A percentile compares a stretch with the other conserved stretches of the same genome.
phyloP scores from a whole-genome alignment of 2,329 filamentous ascomycete genomes.

The Xylariales sp. region DNA sequence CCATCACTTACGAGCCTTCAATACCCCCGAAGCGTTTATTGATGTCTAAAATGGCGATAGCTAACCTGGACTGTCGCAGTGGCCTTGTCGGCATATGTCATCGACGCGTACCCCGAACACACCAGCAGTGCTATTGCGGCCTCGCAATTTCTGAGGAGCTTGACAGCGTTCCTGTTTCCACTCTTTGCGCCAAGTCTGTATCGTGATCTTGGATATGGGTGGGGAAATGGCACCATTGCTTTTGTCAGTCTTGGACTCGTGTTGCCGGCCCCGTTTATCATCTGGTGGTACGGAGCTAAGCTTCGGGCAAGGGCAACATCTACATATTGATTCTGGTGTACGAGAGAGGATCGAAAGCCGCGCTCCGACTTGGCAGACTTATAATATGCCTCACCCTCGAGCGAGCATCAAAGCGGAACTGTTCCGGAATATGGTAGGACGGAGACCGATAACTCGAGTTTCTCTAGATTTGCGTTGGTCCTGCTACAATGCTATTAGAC shows the following conservation, averaged over 20 bases:
- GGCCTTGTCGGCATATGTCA: slow-evolving; percentile 54
- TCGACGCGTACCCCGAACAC: slow-evolving; percentile 60
- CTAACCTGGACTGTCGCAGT: slow-evolving; percentile 31
- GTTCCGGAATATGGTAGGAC: background rate
- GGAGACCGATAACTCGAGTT: background rate
- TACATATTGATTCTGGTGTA: slow-evolving; percentile 29
- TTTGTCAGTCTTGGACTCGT: slow-evolving; percentile 55
- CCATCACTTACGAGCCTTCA: background rate
- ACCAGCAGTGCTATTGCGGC: slow-evolving; percentile 61
- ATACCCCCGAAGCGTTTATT: background rate
- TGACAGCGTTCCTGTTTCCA: slow-evolving; percentile 62
- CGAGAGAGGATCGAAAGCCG: background rate
- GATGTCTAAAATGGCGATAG: background rate
- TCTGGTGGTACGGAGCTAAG: slow-evolving; percentile 58
- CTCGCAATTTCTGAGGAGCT: slow-evolving; percentile 56
- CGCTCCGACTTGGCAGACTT: background rate
- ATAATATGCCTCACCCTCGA: background rate
- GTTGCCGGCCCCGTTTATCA: slow-evolving; percentile 56
- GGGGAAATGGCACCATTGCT: slow-evolving; percentile 58
- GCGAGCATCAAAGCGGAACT: background rate
- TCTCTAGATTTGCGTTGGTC: background rate
- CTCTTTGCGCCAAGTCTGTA: slow-evolving; percentile 60
- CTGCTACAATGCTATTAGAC: background rate
- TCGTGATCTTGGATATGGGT: slow-evolving; percentile 54
- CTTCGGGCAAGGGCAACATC: slow-evolving; percentile 45